A percentile compares a stretch with the other conserved stretches of the same genome.
Evolutionary conservation across 371 early-diverging fungal genomes (phyloP).

Genomic region (Saksenaea oblongispora): DNA sequence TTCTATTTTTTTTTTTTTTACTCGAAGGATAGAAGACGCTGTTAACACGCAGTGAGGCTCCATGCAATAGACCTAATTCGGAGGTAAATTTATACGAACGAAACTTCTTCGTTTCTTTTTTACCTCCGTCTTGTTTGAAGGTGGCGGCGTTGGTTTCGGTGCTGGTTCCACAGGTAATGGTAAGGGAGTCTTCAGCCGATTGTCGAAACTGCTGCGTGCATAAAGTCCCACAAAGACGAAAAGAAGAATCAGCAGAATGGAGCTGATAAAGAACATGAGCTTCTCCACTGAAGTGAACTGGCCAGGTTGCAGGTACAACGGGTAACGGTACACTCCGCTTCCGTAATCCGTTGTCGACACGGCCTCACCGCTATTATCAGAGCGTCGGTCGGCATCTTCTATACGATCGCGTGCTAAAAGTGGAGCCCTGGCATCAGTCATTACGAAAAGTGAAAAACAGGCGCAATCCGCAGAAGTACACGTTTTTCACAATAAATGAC

Average conservation of each 20-base stretch:
- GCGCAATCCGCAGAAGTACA: not conserved
- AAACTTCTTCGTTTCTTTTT: not conserved
- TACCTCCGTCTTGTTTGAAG: conserved; percentile 19
- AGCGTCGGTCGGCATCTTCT: conserved; percentile 17
- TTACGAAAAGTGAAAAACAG: not conserved
- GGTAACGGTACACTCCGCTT: conserved; percentile 36
- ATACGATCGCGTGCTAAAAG: conserved; percentile 20
- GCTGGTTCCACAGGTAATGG: conserved; percentile 16
- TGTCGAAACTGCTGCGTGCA: conserved; percentile 37
- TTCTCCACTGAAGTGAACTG: conserved; percentile 52
- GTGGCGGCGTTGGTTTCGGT: conserved; percentile 19
- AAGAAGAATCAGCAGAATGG: conserved; percentile 37
- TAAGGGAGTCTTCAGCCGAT: conserved; percentile 16
- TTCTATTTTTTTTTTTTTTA: conserved; percentile 12
- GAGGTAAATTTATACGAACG: not conserved
- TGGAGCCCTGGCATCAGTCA: conserved; percentile 17
- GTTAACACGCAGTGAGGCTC: conserved; percentile 52
- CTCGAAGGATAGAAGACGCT: conserved; percentile 46
- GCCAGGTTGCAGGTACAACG: conserved; percentile 43
- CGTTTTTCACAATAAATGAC: no score
- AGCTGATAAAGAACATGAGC: conserved; percentile 44
- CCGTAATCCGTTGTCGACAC: conserved; percentile 24
- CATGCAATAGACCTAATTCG: conserved; percentile 31
- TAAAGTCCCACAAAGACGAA: conserved; percentile 47
- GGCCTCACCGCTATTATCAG: conserved; percentile 14